These are phyloP conservation scores for Claviceps humidiphila DNA, from an alignment of 2,329 filamentous ascomycete species.

Conservation along the genomic window DNA sequence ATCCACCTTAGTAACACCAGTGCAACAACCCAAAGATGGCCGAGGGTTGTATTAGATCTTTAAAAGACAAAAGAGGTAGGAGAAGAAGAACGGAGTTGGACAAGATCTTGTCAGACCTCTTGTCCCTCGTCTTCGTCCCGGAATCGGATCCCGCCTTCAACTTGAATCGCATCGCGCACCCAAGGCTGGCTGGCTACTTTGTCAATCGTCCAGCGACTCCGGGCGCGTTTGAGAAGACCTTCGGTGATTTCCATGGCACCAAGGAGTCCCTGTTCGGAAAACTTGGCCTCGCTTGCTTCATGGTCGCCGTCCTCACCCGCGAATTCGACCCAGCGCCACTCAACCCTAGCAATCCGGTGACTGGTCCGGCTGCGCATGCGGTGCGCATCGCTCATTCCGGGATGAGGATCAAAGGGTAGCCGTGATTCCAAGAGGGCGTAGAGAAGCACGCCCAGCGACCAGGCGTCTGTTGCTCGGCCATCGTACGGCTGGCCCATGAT, in stretches of 20 bases:
- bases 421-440: constrained; percentile 91
- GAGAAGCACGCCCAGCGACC: constrained; percentile 85
- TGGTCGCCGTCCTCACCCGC: constrained; percentile 78
- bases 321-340: constrained; percentile 90
- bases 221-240: constrained; percentile 67
- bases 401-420: constrained; percentile 81
- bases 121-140: constrained; percentile 45
- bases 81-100: too few relatives aligned
- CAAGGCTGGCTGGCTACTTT: constrained; percentile 62
- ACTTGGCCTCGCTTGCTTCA: constrained; percentile 50
- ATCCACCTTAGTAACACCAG: too few relatives aligned
- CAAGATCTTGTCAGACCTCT: constrained; percentile 25
- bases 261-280: constrained; percentile 50
- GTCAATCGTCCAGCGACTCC: constrained; percentile 62
- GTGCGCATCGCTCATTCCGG: constrained; percentile 62
- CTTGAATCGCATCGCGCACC: constrained; percentile 60
- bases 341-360: constrained; percentile 87
- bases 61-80: neutral
- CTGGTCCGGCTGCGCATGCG: constrained; percentile 70
- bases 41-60: neutral
- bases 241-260: constrained; percentile 76
- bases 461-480: constrained; percentile 80
- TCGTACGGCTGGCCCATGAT: constrained; percentile 93
- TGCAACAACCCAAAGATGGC: too few relatives aligned
- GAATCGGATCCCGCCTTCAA: constrained; percentile 49